Percentiles rank a stretch among this genome's conserved stretches.
Evolutionary conservation across 345 rosid genomes (phyloP).

Genomic region (Anacardium occidentale): DNA sequence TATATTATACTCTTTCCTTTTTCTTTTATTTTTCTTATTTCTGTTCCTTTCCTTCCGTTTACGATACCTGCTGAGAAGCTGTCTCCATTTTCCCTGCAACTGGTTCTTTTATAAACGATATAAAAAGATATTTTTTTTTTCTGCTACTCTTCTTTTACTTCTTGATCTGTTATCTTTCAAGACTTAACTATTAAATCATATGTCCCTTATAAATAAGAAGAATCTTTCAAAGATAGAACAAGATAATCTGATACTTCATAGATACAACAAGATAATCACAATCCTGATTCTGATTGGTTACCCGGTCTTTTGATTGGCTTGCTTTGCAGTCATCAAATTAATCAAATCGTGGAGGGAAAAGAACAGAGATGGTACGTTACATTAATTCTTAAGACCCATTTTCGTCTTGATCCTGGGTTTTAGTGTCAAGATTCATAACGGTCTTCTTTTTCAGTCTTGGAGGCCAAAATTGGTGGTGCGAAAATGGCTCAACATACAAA

Average conservation of each 20-base stretch:
- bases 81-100: conserved; percentile 44
- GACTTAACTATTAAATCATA: conserved; percentile 7
- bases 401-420: background rate
- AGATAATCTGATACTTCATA: background rate
- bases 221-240: background rate
- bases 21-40: conserved; percentile 11
- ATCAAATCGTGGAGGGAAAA: conserved; percentile 38
- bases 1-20: background rate
- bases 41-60: conserved; percentile 8
- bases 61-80: conserved; percentile 26
- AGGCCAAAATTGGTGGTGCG: conserved; percentile 74
- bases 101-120: conserved; percentile 22
- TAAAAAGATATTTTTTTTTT: background rate
- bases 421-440: background rate
- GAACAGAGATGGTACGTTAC: conserved; percentile 34
- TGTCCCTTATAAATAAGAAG: background rate
- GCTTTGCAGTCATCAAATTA: conserved; percentile 16
- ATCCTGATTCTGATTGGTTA: background rate
- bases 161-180: conserved; percentile 12
- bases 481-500: conserved; percentile 82
- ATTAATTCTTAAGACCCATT: background rate
- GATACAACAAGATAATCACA: background rate
- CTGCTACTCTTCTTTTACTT: background rate
- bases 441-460: conserved; percentile 41
- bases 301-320: background rate